Conservation (phyloP, 192 early-diverging fungal genomes). For the Ramicandelaber brevisporus region DNA sequence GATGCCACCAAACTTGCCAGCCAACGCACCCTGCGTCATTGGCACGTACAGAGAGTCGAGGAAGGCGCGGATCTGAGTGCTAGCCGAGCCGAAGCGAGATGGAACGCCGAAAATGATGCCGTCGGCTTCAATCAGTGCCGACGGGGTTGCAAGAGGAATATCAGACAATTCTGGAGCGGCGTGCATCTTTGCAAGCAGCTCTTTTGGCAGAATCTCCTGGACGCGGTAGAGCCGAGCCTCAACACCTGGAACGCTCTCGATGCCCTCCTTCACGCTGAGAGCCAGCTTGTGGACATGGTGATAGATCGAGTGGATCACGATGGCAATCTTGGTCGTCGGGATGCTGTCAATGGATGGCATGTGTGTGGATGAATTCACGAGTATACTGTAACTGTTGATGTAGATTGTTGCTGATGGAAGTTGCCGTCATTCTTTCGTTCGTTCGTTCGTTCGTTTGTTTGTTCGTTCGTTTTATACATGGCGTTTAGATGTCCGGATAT, state of each 20-base stretch:
- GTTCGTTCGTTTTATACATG: too few species aligned
- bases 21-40: slow-evolving; percentile 4
- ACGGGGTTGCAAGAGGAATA: slow-evolving; percentile 23
- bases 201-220: slow-evolving; percentile 31
- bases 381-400: too few species aligned
- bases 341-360: too few species aligned
- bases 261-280: slow-evolving; percentile 28
- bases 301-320: slow-evolving; percentile 43
- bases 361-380: too few species aligned
- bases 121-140: slow-evolving; percentile 3
- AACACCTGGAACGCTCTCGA: slow-evolving; percentile 17
- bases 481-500: too few species aligned
- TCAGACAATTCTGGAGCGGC: slow-evolving; percentile 22
- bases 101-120: slow-evolving; percentile 9
- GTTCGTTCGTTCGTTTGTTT: too few species aligned
- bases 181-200: slow-evolving; percentile 39
- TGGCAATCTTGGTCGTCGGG: slow-evolving; percentile 24
- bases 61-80: slow-evolving; percentile 8
- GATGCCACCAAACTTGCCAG: slow-evolving; percentile 6
- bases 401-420: too few species aligned
- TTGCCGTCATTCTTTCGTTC: too few species aligned
- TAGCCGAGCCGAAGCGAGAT: slow-evolving; percentile 8
- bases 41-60: slow-evolving; percentile 8
- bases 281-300: slow-evolving; percentile 49
- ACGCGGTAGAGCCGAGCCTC: slow-evolving; percentile 26